Base-by-base conservation (phyloP, 1,284 basidiomycete species). In the Puccinia horiana region DNA sequence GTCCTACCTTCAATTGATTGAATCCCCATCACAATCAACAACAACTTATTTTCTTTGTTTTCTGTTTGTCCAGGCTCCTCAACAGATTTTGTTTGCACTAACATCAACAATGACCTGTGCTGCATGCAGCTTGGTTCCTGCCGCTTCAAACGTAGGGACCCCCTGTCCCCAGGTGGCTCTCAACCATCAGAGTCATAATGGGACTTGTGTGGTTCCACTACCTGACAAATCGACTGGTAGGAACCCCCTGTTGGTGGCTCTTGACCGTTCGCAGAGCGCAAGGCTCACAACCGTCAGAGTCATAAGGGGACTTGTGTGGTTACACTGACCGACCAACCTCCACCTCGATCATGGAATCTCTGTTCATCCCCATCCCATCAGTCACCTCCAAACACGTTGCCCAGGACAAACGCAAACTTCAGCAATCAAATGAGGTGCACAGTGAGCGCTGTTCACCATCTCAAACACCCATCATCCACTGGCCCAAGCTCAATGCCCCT, bases 231-330 rank as follows among this genome's bases (percentile, higher is more conserved):
- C n/a, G n/a, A n/a, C n/a, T n/a, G n/a, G 56, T 20, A 58, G 20
- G 56, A 58, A 20, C 56, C 56, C 56, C 56, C 20, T 58, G 56
- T 58, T 20, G 56, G 56, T 58, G 56, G 29, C 56, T 58, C 56
- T 58, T 6, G 5, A 29, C 56, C 56, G 56, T 58, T 58, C 56
- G 56, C 49, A 52, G 49, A 12, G 49, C 49, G 49, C 49, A 52
- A 52, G 49, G 49, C 49, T 52, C 49, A 52, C 56, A 23, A 58
- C 56, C 56, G 56, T 29, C 56, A 58, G 56, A 58, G 56, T 58
- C 56, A 58, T 58, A 58, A 58, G 20, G 56, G 56, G 56, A 58
- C 56, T 58, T 23, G 56, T n/a, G n/a, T 58, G 56, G 56, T 58
- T 58, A 6, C 56, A 8, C 56, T 20, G 29, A 58, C 56, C 56